Base-by-base conservation (phyloP, 495 filamentous ascomycete species). In the Evernia prunastri region DNA sequence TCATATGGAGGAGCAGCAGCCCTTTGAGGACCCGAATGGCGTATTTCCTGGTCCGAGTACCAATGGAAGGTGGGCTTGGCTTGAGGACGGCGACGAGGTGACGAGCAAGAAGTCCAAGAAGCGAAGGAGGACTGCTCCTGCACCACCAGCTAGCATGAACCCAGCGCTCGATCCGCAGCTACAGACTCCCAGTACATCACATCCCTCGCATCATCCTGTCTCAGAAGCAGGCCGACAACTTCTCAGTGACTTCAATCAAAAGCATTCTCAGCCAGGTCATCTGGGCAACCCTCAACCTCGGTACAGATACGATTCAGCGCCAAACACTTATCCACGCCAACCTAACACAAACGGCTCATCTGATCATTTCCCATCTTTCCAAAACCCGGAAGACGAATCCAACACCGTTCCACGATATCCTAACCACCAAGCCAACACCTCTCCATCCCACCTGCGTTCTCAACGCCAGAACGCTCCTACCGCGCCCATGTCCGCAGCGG, bases 11-110 rank as follows among this genome's bases (percentile, higher is more conserved):
- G 54, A 67, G 23, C 62, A 67, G 23, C 62, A 67, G 27, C 47
- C 39, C n/a, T 63, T 59, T 31, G 59, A 65, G 47, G 69, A 71
- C 33, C 69, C 69, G 23, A 71, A 71, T 54, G 69, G 63, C 27
- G n/a, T 66, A 20, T 59, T 66, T 25, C 69, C 69, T 51, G 67
- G 69, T 18, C 69, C 69, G 0, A 67, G 63, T 25, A 42, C 59
- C 10, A 64, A 60, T 10, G 69, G 69, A 4, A 59, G 66, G 17
- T 71, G 69, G 69, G 69, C 64, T 36, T 71, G 69, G 69, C 65
- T 69, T 18, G 61, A 58, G 25, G 69, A 69, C 13, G 69, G 68
- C 11, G 69, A 71, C 25, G 65, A 69, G 36, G 62, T 69, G 27
- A 65, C 54, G 18, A 66, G 49, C 43, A 71, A 67, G 59, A 67